Evolutionary conservation across 768 basidiomycete genomes (phyloP).

Genomic region (Boletus speciosus): DNA sequence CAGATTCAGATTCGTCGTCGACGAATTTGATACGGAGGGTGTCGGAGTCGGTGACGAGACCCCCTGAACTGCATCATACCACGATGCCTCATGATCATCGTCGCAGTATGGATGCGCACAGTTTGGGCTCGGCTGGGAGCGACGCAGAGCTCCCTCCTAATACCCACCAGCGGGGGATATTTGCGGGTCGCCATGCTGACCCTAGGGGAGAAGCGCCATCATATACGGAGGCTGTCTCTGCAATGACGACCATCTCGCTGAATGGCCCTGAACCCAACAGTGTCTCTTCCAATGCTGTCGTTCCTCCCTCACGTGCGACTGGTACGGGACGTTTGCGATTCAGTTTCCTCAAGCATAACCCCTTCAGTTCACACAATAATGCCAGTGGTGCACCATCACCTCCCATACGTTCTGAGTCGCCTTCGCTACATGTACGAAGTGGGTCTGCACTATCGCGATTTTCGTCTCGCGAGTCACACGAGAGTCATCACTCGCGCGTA

Average conservation of each 20-base stretch:
- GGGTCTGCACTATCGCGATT: constrained; percentile 22
- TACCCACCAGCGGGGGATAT: constrained; percentile 12
- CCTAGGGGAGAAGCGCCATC: constrained; percentile 64
- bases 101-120: constrained; percentile 17
- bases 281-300: background rate
- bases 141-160: constrained; percentile 17
- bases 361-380: constrained; percentile 32
- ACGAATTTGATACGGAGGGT: constrained; percentile 18
- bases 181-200: constrained; percentile 22
- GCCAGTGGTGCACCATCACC: constrained; percentile 9
- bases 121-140: constrained; percentile 22
- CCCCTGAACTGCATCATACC: constrained; percentile 8
- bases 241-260: constrained; percentile 10
- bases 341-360: constrained; percentile 40
- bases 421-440: constrained; percentile 8
- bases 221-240: constrained; percentile 49
- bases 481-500: constrained; percentile 21
- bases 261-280: constrained; percentile 21
- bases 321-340: constrained; percentile 41
- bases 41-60: constrained; percentile 9
- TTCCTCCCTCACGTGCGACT: background rate
- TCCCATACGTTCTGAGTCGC: constrained; percentile 21
- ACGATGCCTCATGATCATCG: background rate
- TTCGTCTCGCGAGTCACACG: constrained; percentile 23
- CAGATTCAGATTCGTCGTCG: constrained; percentile 19